Evolutionary conservation across 164 flowering plant species (phyloP).

Genomic region (Kingdonia uniflora): DNA sequence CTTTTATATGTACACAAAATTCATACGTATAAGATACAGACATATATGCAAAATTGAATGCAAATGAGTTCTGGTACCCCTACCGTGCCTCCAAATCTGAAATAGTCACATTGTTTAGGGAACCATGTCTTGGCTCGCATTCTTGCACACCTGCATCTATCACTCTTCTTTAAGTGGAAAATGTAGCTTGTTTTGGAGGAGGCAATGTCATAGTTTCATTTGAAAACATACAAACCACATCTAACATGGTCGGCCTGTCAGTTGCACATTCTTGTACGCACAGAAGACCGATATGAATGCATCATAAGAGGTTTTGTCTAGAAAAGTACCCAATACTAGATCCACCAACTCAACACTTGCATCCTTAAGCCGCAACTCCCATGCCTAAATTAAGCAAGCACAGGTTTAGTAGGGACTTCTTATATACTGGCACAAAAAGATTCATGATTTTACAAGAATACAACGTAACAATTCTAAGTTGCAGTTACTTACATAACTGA

Average conservation of each 20-base stretch:
- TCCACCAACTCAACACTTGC: neutral
- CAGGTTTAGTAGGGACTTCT: neutral
- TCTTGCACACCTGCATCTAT: too few species aligned
- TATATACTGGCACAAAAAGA: neutral
- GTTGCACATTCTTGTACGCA: slow-evolving; percentile 5
- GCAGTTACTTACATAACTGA: neutral
- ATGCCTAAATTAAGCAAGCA: neutral
- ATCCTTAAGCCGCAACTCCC: too few species aligned
- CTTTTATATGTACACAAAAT: too few species aligned
- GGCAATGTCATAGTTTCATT: slow-evolving; percentile 2
- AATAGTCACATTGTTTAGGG: too few species aligned
- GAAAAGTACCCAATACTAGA: slow-evolving; percentile 2
- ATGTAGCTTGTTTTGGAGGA: neutral
- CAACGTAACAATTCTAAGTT: neutral
- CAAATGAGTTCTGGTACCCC: too few species aligned
- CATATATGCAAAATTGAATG: too few species aligned
- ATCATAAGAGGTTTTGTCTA: neutral
- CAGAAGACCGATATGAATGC: slow-evolving; percentile 2
- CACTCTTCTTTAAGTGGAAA: neutral
- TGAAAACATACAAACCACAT: slow-evolving; percentile 3
- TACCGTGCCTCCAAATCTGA: too few species aligned
- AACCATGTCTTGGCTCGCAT: too few species aligned
- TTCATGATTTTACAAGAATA: neutral
- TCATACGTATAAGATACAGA: too few species aligned
- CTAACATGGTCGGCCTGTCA: slow-evolving; percentile 1